A percentile compares a stretch with the other conserved stretches of the same genome.
phyloP scores from a whole-genome alignment of 176 grass and related monocot genomes.

The Phoenix roebelenii region DNA sequence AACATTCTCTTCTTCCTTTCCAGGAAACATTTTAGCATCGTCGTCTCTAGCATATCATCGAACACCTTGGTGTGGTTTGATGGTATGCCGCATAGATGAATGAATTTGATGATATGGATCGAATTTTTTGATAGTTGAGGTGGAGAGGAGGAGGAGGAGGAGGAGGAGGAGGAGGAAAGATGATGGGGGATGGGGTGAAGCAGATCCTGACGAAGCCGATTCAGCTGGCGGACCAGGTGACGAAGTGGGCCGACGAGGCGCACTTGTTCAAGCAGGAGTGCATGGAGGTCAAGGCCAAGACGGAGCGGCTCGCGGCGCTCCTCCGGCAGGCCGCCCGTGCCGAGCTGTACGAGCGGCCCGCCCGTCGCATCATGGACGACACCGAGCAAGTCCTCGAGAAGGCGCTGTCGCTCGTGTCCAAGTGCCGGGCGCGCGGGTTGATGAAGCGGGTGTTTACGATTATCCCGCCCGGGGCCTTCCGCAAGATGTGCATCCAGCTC shows the following conservation, averaged over 20 bases:
- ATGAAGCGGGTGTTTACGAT: slow-evolving; percentile 7
- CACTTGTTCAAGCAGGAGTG: slow-evolving; percentile 58
- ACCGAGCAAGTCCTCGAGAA: slow-evolving; percentile 61
- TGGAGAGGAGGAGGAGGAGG: not conserved
- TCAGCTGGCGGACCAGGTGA: slow-evolving; percentile 87
- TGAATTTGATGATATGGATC: no score
- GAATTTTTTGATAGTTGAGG: not conserved
- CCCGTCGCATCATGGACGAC: slow-evolving; percentile 70
- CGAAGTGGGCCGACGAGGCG: slow-evolving; percentile 67
- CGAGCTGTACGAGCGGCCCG: slow-evolving; percentile 86
- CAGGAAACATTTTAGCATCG: no score
- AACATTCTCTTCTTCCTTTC: no score
- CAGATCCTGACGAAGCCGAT: slow-evolving; percentile 76
- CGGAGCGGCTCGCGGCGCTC: slow-evolving; percentile 57
- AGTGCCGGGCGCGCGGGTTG: slow-evolving; percentile 2
- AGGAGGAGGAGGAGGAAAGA: slow-evolving; percentile 6
- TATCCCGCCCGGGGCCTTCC: slow-evolving; percentile 4
- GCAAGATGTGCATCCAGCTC: slow-evolving; percentile 17
- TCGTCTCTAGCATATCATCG: no score
- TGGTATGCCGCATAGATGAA: no score
- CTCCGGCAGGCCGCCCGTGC: slow-evolving; percentile 88
- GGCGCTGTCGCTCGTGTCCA: slow-evolving; percentile 9
- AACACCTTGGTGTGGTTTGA: no score
- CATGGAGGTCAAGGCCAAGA: slow-evolving; percentile 55
- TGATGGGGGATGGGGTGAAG: slow-evolving; percentile 63